Conservation (phyloP, 805 yeast species). For the Wickerhamomyces subpelliculosus region DNA sequence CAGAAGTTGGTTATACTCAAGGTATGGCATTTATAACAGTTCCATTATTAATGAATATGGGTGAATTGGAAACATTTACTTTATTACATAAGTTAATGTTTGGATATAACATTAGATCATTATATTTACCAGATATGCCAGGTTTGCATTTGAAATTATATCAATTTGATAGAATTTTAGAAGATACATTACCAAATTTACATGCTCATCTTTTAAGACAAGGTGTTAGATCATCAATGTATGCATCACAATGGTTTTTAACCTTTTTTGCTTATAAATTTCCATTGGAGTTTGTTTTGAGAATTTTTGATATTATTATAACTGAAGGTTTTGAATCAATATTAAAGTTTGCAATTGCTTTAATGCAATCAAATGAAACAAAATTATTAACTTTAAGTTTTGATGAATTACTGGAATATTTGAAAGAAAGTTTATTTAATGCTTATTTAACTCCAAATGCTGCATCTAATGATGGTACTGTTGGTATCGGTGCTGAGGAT, state of each 20-base stretch:
- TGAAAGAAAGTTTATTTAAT: slow-evolving; percentile 76
- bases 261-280: slow-evolving; percentile 93
- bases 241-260: slow-evolving; percentile 96
- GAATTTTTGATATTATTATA: slow-evolving; percentile 82
- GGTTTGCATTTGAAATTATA: slow-evolving; percentile 81
- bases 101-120: slow-evolving; percentile 68
- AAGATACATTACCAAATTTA: slow-evolving; percentile 65
- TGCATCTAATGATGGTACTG: slow-evolving; percentile 23
- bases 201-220: slow-evolving; percentile 74
- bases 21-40: slow-evolving; percentile 94
- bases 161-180: slow-evolving; percentile 85
- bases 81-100: slow-evolving; percentile 78
- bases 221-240: slow-evolving; percentile 90
- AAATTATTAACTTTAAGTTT: slow-evolving; percentile 56
- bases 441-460: slow-evolving; percentile 42
- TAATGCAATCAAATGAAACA: slow-evolving; percentile 64
- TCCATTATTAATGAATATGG: slow-evolving; percentile 76
- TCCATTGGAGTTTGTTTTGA: slow-evolving; percentile 79
- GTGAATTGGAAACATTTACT: slow-evolving; percentile 80
- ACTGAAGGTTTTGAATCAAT: slow-evolving; percentile 89
- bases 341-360: slow-evolving; percentile 74
- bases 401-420: slow-evolving; percentile 68
- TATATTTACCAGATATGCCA: slow-evolving; percentile 87
- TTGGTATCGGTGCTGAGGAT: too few species aligned
- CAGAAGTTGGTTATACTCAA: slow-evolving; percentile 95